Evolutionary conservation across 179 eudicot genomes (phyloP).

Genomic region (Silene coronaria): DNA sequence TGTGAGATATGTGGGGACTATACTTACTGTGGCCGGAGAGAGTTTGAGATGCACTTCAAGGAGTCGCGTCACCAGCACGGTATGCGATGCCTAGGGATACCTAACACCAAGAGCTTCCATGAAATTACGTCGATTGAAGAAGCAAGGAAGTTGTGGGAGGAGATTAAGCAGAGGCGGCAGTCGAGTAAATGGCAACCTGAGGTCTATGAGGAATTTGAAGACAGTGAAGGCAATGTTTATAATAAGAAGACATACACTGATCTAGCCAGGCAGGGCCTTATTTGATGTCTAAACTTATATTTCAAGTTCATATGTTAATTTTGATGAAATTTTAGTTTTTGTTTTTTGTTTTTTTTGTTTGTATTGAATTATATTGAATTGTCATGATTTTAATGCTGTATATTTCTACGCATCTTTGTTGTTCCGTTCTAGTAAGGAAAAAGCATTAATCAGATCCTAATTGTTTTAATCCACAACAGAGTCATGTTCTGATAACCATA

Average conservation of each 20-base stretch:
- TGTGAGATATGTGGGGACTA: slow-evolving; percentile 23
- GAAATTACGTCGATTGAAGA: slow-evolving; percentile 17
- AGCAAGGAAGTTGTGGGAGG: slow-evolving; percentile 14
- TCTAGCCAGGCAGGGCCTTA: background rate
- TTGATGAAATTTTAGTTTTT: background rate
- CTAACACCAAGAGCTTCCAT: slow-evolving; percentile 12
- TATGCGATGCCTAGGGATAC: slow-evolving; percentile 14
- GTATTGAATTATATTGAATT: too few relatives aligned
- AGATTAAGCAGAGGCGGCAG: slow-evolving; percentile 2
- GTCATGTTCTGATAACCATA: too few relatives aligned
- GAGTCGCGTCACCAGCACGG: slow-evolving; percentile 14
- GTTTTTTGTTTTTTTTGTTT: too few relatives aligned
- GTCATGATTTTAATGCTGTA: too few relatives aligned
- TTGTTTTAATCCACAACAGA: too few relatives aligned
- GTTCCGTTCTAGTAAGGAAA: too few relatives aligned
- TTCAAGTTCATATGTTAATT: background rate
- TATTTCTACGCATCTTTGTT: too few relatives aligned
- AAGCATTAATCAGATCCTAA: too few relatives aligned
- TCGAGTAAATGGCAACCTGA: slow-evolving; percentile 5
- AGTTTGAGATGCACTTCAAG: slow-evolving; percentile 15
- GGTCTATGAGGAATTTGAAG: slow-evolving; percentile 6
- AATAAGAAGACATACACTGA: slow-evolving; percentile 2
- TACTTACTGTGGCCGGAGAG: slow-evolving; percentile 10
- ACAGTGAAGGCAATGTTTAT: slow-evolving; percentile 2
- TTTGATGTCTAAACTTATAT: background rate